These are phyloP conservation scores for Funneliformis caledonium DNA, from an alignment of 371 early-diverging fungal species.

Conservation along the genomic window DNA sequence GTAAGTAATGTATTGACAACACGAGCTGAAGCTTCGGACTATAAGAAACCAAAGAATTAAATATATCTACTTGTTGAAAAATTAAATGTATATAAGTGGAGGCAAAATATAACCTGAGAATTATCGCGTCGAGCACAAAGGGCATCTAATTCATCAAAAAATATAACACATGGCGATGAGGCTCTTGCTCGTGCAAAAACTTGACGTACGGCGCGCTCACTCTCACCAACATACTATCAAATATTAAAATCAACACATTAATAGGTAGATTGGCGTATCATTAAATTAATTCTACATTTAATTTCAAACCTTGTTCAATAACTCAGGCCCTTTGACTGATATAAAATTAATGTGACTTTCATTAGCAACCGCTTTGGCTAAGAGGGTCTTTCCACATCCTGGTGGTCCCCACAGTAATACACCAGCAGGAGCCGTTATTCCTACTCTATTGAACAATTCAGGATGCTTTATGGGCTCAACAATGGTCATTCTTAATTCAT, in stretches of 20 bases:
- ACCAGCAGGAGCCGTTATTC: slow-evolving; percentile 94
- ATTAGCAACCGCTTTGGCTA: slow-evolving; percentile 99
- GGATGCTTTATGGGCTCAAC: slow-evolving; percentile 97
- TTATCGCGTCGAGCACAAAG: slow-evolving; percentile 81
- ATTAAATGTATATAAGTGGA: neutral
- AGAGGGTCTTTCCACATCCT: slow-evolving; percentile 99
- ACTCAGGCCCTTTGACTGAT: slow-evolving; percentile 98
- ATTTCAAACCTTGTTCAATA: slow-evolving; percentile 89
- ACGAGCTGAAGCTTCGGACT: slow-evolving; percentile 90
- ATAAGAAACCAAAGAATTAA: slow-evolving; percentile 28
- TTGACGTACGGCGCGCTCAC: slow-evolving; percentile 96
- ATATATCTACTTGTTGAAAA: slow-evolving; percentile 38
- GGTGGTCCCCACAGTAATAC: slow-evolving; percentile 99
- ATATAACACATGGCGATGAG: slow-evolving; percentile 95
- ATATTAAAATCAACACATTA: neutral
- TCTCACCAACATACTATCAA: slow-evolving; percentile 96
- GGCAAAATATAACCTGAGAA: slow-evolving; percentile 64
- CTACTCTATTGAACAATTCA: slow-evolving; percentile 89
- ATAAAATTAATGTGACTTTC: slow-evolving; percentile 98
- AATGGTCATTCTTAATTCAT: slow-evolving; percentile 95
- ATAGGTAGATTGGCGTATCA: neutral
- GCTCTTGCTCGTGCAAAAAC: slow-evolving; percentile 98
- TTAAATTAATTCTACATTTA: neutral
- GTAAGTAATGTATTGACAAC: slow-evolving; percentile 99
- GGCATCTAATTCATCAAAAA: slow-evolving; percentile 99